These are phyloP conservation scores for Gyromitra esculenta DNA, from an alignment of 2,329 filamentous ascomycete species.

Conservation along the genomic window DNA sequence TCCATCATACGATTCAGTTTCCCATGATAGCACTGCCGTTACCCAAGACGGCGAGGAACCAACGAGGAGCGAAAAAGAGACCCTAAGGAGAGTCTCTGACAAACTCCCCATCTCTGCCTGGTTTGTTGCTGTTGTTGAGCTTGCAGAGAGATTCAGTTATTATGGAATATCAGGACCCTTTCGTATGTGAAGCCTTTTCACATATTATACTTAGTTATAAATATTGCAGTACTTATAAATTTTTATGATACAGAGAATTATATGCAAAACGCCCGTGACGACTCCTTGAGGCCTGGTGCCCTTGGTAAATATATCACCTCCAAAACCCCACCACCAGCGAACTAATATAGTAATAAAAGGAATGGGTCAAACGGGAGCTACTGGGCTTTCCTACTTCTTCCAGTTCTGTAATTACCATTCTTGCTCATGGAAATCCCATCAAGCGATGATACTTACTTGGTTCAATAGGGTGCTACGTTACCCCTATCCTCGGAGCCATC, in stretches of 20 bases:
- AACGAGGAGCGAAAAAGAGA: slow-evolving; percentile 65
- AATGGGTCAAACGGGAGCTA: slow-evolving; percentile 68
- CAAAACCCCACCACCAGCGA: background rate
- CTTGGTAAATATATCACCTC: slow-evolving; percentile 58
- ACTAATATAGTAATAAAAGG: slow-evolving; percentile 57
- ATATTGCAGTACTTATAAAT: slow-evolving; percentile 8
- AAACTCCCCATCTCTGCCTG: slow-evolving; percentile 67
- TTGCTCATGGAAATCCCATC: slow-evolving; percentile 19
- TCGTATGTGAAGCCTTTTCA: slow-evolving; percentile 58
- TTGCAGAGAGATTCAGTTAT: slow-evolving; percentile 69
- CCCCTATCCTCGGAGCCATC: slow-evolving; percentile 66
- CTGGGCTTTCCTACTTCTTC: slow-evolving; percentile 67
- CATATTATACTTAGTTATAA: slow-evolving; percentile 55
- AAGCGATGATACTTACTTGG: slow-evolving; percentile 47
- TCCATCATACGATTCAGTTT: slow-evolving; percentile 11
- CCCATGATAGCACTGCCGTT: background rate
- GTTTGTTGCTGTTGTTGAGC: slow-evolving; percentile 68
- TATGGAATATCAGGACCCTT: slow-evolving; percentile 71
- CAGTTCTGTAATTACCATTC: slow-evolving; percentile 67
- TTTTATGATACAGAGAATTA: slow-evolving; percentile 68
- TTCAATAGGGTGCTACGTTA: slow-evolving; percentile 58
- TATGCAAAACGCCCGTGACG: slow-evolving; percentile 60
- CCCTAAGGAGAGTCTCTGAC: slow-evolving; percentile 66
- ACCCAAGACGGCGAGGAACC: slow-evolving; percentile 66
- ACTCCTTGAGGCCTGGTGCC: slow-evolving; percentile 63